Percentiles rank a stretch among this genome's conserved stretches.
These are phyloP conservation scores for Leishmania amazonensis DNA, from an alignment of 208 protist genomes.

Conservation along the genomic window DNA sequence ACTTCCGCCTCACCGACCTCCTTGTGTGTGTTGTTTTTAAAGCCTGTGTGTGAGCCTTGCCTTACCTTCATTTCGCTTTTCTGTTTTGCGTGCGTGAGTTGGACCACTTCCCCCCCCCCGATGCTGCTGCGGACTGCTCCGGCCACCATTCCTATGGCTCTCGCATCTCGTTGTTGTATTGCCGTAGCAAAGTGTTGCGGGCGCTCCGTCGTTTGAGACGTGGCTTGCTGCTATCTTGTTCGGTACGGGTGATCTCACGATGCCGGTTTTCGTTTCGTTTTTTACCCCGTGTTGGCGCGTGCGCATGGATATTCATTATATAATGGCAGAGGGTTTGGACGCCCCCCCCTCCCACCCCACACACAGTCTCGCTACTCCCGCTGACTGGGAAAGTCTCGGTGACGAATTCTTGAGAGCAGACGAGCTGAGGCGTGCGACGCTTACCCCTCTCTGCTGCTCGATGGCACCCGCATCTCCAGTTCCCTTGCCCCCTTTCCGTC, in stretches of 20 bases:
- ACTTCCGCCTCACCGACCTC: neutral
- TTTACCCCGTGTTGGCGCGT: neutral
- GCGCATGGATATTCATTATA: neutral
- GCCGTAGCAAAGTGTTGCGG: neutral
- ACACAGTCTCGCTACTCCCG: neutral
- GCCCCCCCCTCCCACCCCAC: too few relatives aligned
- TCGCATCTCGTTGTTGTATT: neutral
- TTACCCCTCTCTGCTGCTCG: neutral
- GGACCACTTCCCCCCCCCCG: neutral
- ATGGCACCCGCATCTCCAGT: neutral
- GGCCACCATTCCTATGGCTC: neutral
- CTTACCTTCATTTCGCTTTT: too few relatives aligned
- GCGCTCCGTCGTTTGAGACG: neutral
- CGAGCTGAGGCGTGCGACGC: neutral
- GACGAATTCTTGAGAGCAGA: neutral
- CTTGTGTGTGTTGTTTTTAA: neutral
- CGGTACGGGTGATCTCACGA: neutral
- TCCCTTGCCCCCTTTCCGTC: neutral
- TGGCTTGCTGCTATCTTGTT: neutral
- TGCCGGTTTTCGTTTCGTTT: neutral
- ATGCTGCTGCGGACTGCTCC: neutral
- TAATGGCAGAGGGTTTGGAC: neutral
- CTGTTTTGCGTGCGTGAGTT: neutral
- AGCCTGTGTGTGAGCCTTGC: too few relatives aligned
- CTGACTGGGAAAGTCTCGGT: neutral